Percentiles rank a stretch among this genome's conserved stretches.
Conservation (phyloP, 208 protist genomes). For the Naegleria fowleri region DNA sequence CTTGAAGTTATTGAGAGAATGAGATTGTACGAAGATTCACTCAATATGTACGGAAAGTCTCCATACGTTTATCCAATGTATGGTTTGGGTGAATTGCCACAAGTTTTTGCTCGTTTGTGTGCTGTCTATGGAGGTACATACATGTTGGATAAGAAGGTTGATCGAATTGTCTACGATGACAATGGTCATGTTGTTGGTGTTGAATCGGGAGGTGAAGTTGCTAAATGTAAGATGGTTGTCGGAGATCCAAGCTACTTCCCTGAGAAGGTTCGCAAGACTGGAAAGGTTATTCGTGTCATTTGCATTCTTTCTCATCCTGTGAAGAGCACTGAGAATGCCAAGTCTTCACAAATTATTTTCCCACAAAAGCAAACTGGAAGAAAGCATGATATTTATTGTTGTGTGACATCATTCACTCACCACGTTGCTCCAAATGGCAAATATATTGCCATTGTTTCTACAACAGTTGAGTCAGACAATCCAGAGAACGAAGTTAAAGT, state of each 20-base stretch:
- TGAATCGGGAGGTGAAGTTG: conserved; percentile 66
- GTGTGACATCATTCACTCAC: conserved; percentile 79
- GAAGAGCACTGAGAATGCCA: conserved; percentile 60
- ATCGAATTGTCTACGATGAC: conserved; percentile 89
- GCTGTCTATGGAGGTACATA: conserved; percentile 95
- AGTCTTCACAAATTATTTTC: conserved; percentile 94
- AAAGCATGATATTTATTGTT: conserved; percentile 96
- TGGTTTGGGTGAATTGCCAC: conserved; percentile 97
- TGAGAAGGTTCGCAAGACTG: conserved; percentile 79
- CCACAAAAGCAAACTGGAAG: conserved; percentile 87
- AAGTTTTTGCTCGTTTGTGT: conserved; percentile 90
- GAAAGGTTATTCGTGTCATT: conserved; percentile 93
- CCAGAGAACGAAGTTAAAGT: conserved; percentile 83
- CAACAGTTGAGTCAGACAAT: conserved; percentile 90
- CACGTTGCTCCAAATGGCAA: conserved; percentile 91
- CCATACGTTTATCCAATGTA: conserved; percentile 99
- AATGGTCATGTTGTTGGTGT: conserved; percentile 87
- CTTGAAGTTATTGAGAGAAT: conserved; percentile 83
- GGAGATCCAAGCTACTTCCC: conserved; percentile 98
- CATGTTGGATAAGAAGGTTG: conserved; percentile 95
- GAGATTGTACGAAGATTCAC: conserved; percentile 91
- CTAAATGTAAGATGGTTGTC: conserved; percentile 85
- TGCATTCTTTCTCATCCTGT: conserved; percentile 91
- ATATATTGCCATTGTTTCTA: conserved; percentile 94
- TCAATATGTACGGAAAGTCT: conserved; percentile 84